Percentiles rank a stretch among this genome's conserved stretches.
These are phyloP conservation scores for Excoecaria agallocha DNA, from an alignment of 345 rosid species.

Conservation along the genomic window DNA sequence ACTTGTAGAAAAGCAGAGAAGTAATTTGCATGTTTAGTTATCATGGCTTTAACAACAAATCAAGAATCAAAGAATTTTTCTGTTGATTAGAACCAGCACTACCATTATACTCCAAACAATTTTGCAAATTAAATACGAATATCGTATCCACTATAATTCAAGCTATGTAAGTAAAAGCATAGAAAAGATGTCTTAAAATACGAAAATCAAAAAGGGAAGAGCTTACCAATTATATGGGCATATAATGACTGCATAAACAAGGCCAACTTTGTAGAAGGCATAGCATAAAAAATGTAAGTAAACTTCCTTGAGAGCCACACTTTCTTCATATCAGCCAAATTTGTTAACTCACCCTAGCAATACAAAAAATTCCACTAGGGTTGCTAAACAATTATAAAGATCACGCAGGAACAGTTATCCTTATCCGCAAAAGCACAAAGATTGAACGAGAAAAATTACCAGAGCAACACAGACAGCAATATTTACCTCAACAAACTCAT, in stretches of 20 bases:
- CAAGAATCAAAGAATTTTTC: background rate
- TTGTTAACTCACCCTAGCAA: constrained; percentile 41
- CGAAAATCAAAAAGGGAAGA: background rate
- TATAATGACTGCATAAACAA: constrained; percentile 71
- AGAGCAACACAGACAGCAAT: background rate
- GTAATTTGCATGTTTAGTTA: background rate
- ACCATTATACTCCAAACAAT: background rate
- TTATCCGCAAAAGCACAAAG: background rate
- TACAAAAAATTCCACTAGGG: background rate
- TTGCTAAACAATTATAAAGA: background rate
- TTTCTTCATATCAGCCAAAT: constrained; percentile 58
- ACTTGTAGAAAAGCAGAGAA: background rate
- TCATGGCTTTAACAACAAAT: background rate
- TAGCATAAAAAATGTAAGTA: constrained; percentile 55
- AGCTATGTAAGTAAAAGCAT: background rate
- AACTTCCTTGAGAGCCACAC: constrained; percentile 61
- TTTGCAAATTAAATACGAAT: background rate
- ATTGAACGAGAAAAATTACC: background rate
- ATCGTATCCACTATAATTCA: background rate
- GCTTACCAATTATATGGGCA: constrained; percentile 53
- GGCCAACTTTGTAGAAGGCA: constrained; percentile 44
- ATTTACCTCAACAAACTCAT: constrained; percentile 49
- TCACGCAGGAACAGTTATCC: background rate
- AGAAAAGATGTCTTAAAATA: background rate
- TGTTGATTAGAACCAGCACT: background rate